These are phyloP conservation scores for Spinellus fusiger DNA, from an alignment of 192 early-diverging fungal species.

Conservation along the genomic window DNA sequence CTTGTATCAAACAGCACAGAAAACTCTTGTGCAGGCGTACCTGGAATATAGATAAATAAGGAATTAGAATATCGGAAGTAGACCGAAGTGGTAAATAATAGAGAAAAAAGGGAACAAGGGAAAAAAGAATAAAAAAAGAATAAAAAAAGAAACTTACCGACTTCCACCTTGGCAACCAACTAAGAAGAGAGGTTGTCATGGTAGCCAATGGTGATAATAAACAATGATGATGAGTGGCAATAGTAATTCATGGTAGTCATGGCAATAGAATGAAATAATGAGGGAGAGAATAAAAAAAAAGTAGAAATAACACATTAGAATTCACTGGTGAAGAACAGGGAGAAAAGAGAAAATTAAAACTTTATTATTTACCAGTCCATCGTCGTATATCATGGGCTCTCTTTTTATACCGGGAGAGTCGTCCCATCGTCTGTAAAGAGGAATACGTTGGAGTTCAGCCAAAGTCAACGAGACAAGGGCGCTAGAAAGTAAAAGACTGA, in stretches of 20 bases:
- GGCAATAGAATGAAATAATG: too few species aligned
- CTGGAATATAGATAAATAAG: slow-evolving; percentile 4
- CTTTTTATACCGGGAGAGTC: slow-evolving; percentile 11
- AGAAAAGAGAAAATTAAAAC: too few species aligned
- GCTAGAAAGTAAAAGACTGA: slow-evolving; percentile 8
- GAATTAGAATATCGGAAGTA: background rate
- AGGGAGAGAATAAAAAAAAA: too few species aligned
- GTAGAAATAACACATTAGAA: too few species aligned
- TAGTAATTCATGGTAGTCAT: too few species aligned
- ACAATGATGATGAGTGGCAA: background rate
- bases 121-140: background rate
- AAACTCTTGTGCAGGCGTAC: slow-evolving; percentile 25
- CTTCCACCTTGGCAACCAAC: slow-evolving; percentile 17
- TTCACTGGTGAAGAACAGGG: too few species aligned
- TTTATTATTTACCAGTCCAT: slow-evolving; percentile 31
- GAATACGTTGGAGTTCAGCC: slow-evolving; percentile 12
- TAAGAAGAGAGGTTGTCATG: background rate
- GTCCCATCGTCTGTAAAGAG: slow-evolving; percentile 7
- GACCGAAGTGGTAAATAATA: too few species aligned
- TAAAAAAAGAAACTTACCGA: slow-evolving; percentile 9
- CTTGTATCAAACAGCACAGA: slow-evolving; percentile 28
- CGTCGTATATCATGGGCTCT: slow-evolving; percentile 19
- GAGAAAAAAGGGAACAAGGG: background rate
- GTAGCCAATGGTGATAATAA: slow-evolving; percentile 1
- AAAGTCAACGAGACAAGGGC: background rate